These are phyloP conservation scores for Nemania diffusa DNA, from an alignment of 2,329 filamentous ascomycete species.

Conservation along the genomic window DNA sequence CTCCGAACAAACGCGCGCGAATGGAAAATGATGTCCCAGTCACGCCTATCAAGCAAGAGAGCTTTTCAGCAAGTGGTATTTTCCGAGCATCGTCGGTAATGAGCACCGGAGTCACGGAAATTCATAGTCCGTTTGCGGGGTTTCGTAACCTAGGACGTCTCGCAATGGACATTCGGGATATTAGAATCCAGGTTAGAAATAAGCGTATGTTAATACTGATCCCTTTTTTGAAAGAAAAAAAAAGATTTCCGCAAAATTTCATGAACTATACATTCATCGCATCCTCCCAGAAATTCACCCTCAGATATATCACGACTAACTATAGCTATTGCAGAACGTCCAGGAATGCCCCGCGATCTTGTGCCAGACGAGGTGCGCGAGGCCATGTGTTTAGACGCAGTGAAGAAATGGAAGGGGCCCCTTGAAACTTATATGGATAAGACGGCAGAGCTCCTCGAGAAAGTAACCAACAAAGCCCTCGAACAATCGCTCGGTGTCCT, in stretches of 20 bases:
- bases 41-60: conserved; percentile 54
- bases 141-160: conserved; percentile 54
- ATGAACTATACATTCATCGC: not conserved
- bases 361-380: conserved; percentile 70
- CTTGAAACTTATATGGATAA: conserved; percentile 60
- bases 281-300: not conserved
- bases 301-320: conserved; percentile 6
- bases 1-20: conserved; percentile 44
- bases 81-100: conserved; percentile 45
- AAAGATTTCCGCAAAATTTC: not conserved
- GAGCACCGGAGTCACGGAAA: conserved; percentile 27
- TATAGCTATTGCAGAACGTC: conserved; percentile 49
- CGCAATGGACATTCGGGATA: conserved; percentile 60
- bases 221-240: too few relatives aligned
- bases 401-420: conserved; percentile 67
- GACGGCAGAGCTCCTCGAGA: conserved; percentile 60
- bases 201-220: conserved; percentile 51
- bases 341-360: conserved; percentile 66
- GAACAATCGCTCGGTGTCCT: conserved; percentile 58
- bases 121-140: conserved; percentile 50
- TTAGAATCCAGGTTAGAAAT: conserved; percentile 64
- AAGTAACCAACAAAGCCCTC: conserved; percentile 59
- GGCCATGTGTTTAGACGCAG: conserved; percentile 64
- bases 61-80: conserved; percentile 38
- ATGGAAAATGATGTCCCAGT: conserved; percentile 26